phyloP scores from a whole-genome alignment of 1,284 basidiomycete species.

The Ceratobasidium sp. region DNA sequence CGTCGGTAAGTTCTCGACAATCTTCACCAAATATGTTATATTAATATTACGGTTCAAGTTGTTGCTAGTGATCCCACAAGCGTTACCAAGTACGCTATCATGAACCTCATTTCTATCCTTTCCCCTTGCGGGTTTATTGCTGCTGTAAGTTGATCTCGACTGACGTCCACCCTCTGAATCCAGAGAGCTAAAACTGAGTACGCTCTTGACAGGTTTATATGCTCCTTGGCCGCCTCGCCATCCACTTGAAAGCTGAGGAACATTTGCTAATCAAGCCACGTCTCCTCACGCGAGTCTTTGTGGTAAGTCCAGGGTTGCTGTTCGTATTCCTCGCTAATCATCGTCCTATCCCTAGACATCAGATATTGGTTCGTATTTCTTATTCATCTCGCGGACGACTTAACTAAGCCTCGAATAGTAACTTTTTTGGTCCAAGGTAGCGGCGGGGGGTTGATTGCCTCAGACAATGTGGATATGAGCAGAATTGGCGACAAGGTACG shows the following conservation, averaged over 20 bases:
- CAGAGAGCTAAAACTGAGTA: background rate
- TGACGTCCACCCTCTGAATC: background rate
- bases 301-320: background rate
- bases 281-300: background rate
- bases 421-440: slow-evolving; percentile 1
- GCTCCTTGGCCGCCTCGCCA: background rate
- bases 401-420: background rate
- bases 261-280: slow-evolving; percentile 2
- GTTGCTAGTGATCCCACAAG: no score
- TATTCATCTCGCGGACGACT: background rate
- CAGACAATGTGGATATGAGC: background rate
- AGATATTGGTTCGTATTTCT: background rate
- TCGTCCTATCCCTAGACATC: background rate
- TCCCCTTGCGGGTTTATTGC: slow-evolving; percentile 26
- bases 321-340: no score
- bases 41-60: no score
- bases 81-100: no score
- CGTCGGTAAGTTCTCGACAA: slow-evolving; percentile 46
- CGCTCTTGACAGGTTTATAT: background rate
- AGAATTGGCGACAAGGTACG: background rate
- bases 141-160: background rate
- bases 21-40: no score
- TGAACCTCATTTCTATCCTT: background rate
- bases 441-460: background rate
- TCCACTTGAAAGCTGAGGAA: slow-evolving; percentile 3